Evolutionary conservation across 768 basidiomycete genomes (phyloP).

Genomic region (Neoboletus magnificus): DNA sequence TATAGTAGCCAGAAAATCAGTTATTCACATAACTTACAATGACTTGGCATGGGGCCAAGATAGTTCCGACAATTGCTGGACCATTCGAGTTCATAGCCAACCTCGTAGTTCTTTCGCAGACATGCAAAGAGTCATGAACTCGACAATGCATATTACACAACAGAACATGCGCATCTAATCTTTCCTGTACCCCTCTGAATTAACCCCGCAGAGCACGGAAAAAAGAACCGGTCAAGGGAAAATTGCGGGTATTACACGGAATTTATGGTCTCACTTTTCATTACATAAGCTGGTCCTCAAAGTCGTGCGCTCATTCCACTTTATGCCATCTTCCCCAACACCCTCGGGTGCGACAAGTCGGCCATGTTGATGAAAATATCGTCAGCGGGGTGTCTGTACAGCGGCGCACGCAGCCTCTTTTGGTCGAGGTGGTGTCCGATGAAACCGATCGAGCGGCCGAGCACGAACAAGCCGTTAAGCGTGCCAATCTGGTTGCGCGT

Average conservation of each 20-base stretch:
- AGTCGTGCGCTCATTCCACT: not conserved
- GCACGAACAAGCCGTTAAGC: conserved; percentile 94
- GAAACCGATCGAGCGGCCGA: conserved; percentile 97
- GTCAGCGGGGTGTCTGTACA: conserved; percentile 94
- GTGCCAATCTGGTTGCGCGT: conserved; percentile 61
- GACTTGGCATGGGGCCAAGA: no score
- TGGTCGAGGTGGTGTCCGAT: conserved; percentile 96
- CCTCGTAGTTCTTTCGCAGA: no score
- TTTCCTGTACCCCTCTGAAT: not conserved
- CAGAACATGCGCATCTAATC: not conserved
- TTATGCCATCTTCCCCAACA: conserved; percentile 47
- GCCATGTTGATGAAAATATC: conserved; percentile 97
- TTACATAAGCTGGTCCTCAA: no score
- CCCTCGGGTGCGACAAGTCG: conserved; percentile 77
- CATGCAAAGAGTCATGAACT: not conserved
- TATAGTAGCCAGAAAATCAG: no score
- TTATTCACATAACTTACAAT: no score
- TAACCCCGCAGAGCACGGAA: not conserved
- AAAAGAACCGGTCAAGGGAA: not conserved
- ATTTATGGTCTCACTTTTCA: conserved; percentile 10
- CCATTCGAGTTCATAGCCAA: no score
- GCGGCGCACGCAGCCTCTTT: conserved; percentile 87
- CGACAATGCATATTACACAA: not conserved
- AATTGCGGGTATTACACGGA: conserved; percentile 17
- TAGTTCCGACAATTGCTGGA: no score